A percentile compares a stretch with the other conserved stretches of the same genome.
Conservation (phyloP, 345 rosid species). For the Nephelium lappaceum region DNA sequence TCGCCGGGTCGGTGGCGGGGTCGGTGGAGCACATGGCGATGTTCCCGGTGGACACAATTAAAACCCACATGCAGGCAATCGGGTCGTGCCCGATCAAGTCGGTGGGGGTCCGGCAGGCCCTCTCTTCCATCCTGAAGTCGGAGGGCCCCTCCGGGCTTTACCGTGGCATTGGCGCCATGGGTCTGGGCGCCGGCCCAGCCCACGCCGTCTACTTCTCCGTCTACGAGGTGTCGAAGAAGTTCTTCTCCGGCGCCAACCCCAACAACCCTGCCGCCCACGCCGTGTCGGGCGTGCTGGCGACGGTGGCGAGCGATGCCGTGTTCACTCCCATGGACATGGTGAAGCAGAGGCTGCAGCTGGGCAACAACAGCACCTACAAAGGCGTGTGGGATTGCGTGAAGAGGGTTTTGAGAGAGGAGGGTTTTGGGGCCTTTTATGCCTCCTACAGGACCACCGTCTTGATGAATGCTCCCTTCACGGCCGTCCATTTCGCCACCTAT, state of each 20-base stretch:
- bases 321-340: conserved; percentile 99
- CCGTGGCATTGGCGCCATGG: conserved; percentile 97
- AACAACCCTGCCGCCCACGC: conserved; percentile 85
- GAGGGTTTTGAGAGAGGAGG: conserved; percentile 80
- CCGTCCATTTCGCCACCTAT: conserved; percentile 87
- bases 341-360: conserved; percentile 92
- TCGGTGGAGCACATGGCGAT: conserved; percentile 95
- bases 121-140: conserved; percentile 68
- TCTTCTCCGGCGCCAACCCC: conserved; percentile 64
- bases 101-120: conserved; percentile 70
- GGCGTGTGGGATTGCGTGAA: conserved; percentile 84
- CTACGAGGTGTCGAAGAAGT: conserved; percentile 77
- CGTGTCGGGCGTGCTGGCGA: conserved; percentile 83
- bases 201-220: conserved; percentile 96
- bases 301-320: conserved; percentile 90
- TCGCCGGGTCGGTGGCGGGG: conserved; percentile 95
- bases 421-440: conserved; percentile 83
- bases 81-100: conserved; percentile 90
- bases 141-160: conserved; percentile 78
- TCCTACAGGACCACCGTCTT: conserved; percentile 93
- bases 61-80: conserved; percentile 98
- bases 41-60: conserved; percentile 97
- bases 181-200: conserved; percentile 99
- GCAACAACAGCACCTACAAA: conserved; percentile 50
- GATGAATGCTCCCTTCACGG: conserved; percentile 97